Evolutionary conservation across 306 rosid genomes (phyloP).

Genomic region (Cyamopsis tetragonoloba): DNA sequence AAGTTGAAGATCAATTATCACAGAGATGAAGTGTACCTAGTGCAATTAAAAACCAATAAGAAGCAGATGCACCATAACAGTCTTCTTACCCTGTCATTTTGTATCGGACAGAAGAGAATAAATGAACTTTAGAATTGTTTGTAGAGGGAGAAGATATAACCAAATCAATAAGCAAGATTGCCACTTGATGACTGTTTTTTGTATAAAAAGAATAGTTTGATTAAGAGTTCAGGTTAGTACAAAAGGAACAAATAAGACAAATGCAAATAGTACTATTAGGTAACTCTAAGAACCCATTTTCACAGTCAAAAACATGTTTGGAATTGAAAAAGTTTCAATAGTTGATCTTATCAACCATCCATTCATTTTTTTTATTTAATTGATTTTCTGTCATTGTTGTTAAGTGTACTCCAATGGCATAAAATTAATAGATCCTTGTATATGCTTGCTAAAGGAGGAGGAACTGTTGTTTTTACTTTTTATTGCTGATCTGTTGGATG

Average conservation of each 20-base stretch:
- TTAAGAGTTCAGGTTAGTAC: constrained; percentile 35
- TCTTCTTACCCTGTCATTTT: constrained; percentile 20
- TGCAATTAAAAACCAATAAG: constrained; percentile 19
- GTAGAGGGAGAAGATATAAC: constrained; percentile 20
- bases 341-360: constrained; percentile 3
- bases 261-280: not conserved
- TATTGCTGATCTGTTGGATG: too few relatives aligned
- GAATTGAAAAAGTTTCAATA: not conserved
- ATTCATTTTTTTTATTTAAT: not conserved
- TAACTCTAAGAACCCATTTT: constrained; percentile 7
- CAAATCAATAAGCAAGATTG: constrained; percentile 28
- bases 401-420: not conserved
- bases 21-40: constrained; percentile 30
- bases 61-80: constrained; percentile 9
- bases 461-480: too few relatives aligned
- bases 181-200: constrained; percentile 24
- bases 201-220: constrained; percentile 13
- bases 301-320: constrained; percentile 1
- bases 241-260: constrained; percentile 33
- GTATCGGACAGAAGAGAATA: constrained; percentile 29
- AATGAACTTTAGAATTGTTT: constrained; percentile 23
- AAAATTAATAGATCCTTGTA: too few relatives aligned
- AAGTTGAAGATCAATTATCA: not conserved
- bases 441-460: too few relatives aligned
- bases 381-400: not conserved